Evolutionary conservation across 495 filamentous ascomycete species (phyloP).

Genomic region (Filosporella fistucella): DNA sequence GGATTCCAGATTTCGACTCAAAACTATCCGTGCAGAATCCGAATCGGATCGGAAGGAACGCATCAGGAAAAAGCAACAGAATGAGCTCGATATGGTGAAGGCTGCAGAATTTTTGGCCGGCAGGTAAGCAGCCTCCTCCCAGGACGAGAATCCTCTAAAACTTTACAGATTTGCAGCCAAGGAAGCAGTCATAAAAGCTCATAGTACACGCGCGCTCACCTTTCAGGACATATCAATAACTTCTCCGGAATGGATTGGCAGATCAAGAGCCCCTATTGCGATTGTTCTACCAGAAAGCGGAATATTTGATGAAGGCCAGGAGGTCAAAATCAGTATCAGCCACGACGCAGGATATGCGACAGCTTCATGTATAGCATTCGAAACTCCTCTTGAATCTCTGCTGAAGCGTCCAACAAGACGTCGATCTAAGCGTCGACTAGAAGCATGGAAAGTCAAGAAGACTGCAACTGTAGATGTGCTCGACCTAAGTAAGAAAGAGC

Average conservation of each 20-base stretch:
- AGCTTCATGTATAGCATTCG: slow-evolving; percentile 22
- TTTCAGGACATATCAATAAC: slow-evolving; percentile 37
- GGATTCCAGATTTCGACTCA: too few relatives aligned
- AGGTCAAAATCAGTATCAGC: slow-evolving; percentile 36
- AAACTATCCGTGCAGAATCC: too few relatives aligned
- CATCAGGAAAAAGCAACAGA: background rate
- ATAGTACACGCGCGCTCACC: slow-evolving; percentile 30
- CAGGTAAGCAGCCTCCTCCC: slow-evolving; percentile 31
- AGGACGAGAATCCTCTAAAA: background rate
- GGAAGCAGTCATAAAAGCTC: slow-evolving; percentile 61
- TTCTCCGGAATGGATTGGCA: slow-evolving; percentile 1
- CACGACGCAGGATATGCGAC: slow-evolving; percentile 45
- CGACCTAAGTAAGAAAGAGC: too few relatives aligned
- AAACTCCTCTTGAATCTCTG: too few relatives aligned
- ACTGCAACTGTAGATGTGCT: too few relatives aligned
- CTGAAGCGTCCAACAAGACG: too few relatives aligned
- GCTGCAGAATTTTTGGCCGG: slow-evolving; percentile 39
- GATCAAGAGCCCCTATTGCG: slow-evolving; percentile 15
- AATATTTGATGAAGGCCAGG: slow-evolving; percentile 12
- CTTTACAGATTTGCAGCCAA: slow-evolving; percentile 53
- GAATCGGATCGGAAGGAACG: too few relatives aligned
- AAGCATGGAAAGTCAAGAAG: too few relatives aligned
- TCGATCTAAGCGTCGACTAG: too few relatives aligned
- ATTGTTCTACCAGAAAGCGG: slow-evolving; percentile 7
- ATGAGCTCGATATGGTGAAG: slow-evolving; percentile 17